Percentiles rank a stretch among this genome's conserved stretches.
Conservation (phyloP, 768 basidiomycete species). For the Hebeloma cylindrosporum region DNA sequence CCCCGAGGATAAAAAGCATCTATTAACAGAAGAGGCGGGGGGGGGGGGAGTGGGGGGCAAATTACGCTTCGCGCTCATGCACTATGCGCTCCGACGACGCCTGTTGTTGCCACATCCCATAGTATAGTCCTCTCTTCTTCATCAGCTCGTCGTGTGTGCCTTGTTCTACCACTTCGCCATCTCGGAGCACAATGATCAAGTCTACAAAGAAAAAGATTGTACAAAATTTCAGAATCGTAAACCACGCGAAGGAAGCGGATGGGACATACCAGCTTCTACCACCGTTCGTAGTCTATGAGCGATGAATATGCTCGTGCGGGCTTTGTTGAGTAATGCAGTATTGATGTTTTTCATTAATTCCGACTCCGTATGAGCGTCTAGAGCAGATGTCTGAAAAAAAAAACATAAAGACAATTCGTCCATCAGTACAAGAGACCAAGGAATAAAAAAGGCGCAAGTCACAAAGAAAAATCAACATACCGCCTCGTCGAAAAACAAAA, state of each 20-base stretch:
- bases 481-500: conserved; percentile 98
- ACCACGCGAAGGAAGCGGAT: background rate
- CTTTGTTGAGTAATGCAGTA: conserved; percentile 66
- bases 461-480: conserved; percentile 56
- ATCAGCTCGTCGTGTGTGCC: conserved; percentile 91
- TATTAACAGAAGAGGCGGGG: no score
- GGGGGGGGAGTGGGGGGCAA: no score
- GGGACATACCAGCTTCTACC: conserved; percentile 71
- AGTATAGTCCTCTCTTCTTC: conserved; percentile 65
- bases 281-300: conserved; percentile 91
- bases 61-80: no score
- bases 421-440: conserved; percentile 2
- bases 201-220: conserved; percentile 44
- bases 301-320: conserved; percentile 93
- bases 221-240: background rate
- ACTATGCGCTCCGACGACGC: conserved; percentile 42
- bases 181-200: conserved; percentile 88
- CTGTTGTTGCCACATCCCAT: conserved; percentile 83
- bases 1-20: no score
- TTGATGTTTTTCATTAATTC: conserved; percentile 97
- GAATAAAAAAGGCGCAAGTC: conserved; percentile 6
- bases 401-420: background rate
- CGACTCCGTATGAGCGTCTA: conserved; percentile 93
- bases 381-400: conserved; percentile 78
- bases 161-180: conserved; percentile 89